Percentiles rank a stretch among this genome's conserved stretches.
These are phyloP conservation scores for Aspergillus sp. DNA, from an alignment of 2,329 filamentous ascomycete species.

Conservation along the genomic window DNA sequence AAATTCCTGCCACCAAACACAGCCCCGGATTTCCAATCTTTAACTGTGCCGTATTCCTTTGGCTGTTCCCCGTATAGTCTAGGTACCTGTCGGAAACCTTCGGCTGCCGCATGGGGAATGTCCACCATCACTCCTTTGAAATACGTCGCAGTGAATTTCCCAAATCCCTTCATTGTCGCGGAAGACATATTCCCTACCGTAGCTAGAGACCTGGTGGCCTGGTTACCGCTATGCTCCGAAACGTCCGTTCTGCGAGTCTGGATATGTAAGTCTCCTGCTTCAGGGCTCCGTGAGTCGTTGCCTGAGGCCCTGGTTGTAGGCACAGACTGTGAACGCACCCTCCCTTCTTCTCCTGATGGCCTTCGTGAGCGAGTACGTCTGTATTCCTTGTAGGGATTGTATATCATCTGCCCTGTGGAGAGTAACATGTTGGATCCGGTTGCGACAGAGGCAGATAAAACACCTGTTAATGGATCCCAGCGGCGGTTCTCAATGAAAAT, in stretches of 20 bases:
- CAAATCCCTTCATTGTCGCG: slow-evolving; percentile 23
- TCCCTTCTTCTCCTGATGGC: not conserved
- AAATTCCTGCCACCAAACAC: slow-evolving; percentile 29
- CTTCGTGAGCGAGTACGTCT: not conserved
- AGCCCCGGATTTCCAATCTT: slow-evolving; percentile 34
- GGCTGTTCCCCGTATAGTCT: slow-evolving; percentile 39
- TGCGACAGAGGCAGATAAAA: slow-evolving; percentile 25
- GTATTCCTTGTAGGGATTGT: slow-evolving; percentile 30
- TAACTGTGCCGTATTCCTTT: slow-evolving; percentile 32
- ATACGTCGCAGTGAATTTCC: slow-evolving; percentile 25
- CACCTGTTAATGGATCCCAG: slow-evolving; percentile 34
- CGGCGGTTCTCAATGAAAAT: slow-evolving; percentile 35
- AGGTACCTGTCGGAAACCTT: slow-evolving; percentile 37
- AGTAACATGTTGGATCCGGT: slow-evolving; percentile 28
- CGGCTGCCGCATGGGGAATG: slow-evolving; percentile 36
- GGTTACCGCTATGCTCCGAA: not conserved
- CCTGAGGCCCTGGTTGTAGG: not conserved
- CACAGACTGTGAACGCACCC: not conserved
- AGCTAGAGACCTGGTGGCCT: not conserved
- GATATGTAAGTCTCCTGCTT: not conserved
- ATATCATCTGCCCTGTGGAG: slow-evolving; percentile 27
- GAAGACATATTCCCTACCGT: slow-evolving; percentile 13
- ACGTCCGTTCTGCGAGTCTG: not conserved
- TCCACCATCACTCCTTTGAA: slow-evolving; percentile 38
- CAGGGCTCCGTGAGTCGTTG: not conserved